phyloP scores from a whole-genome alignment of 176 grass and related monocot species.

The Carex myosuroides region DNA sequence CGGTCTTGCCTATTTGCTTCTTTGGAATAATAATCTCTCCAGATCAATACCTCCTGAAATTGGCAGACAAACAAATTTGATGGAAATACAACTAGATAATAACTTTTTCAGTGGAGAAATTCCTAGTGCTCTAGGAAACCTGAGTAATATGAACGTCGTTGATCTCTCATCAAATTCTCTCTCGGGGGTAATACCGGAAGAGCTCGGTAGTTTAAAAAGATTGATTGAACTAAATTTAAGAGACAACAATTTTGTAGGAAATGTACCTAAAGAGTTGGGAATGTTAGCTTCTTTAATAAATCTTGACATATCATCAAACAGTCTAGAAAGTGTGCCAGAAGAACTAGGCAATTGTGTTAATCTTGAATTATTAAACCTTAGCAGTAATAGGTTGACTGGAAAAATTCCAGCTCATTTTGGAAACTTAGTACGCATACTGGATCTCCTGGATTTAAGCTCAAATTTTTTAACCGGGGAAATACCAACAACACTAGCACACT shows the following conservation, averaged over 20 bases:
- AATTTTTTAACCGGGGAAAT: slow-evolving; percentile 23
- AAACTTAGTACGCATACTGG: not conserved
- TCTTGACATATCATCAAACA: not conserved
- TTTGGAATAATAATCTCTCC: not conserved
- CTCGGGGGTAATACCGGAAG: not conserved
- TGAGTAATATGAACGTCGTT: too few relatives aligned
- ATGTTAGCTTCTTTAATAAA: not conserved
- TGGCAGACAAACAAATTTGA: not conserved
- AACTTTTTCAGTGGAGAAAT: too few relatives aligned
- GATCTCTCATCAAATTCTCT: too few relatives aligned
- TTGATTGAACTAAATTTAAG: not conserved
- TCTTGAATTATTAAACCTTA: not conserved
- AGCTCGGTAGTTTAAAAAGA: not conserved
- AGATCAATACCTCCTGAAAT: not conserved
- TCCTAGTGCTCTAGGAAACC: too few relatives aligned
- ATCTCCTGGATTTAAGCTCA: slow-evolving; percentile 19
- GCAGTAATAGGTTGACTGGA: not conserved
- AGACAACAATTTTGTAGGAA: not conserved
- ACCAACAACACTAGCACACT: not conserved
- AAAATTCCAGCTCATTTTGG: not conserved
- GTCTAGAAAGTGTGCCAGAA: not conserved
- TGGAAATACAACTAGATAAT: too few relatives aligned
- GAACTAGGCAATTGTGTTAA: not conserved
- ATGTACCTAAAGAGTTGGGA: slow-evolving; percentile 1
- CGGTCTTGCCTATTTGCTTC: too few relatives aligned